These are phyloP conservation scores for Chrysosporium queenslandicum DNA, from an alignment of 2,329 filamentous ascomycete genomes.

Conservation along the genomic window DNA sequence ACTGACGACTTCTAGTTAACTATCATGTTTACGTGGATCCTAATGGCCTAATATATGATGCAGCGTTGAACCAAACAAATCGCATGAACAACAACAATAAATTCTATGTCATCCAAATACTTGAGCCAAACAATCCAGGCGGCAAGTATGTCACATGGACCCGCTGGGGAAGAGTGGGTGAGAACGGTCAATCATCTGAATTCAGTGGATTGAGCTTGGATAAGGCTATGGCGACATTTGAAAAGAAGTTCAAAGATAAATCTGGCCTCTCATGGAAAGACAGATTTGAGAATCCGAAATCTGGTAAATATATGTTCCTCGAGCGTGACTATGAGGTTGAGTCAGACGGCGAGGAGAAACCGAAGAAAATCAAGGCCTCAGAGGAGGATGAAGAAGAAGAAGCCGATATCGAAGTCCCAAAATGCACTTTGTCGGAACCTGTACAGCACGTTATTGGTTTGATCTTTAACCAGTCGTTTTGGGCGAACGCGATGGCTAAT, in stretches of 20 bases:
- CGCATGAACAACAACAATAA: constrained; percentile 67
- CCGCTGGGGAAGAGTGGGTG: constrained; percentile 67
- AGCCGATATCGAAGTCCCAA: constrained; percentile 32
- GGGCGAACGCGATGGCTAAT: constrained; percentile 45
- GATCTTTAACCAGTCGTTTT: constrained; percentile 71
- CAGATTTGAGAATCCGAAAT: constrained; percentile 41
- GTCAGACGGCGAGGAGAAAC: constrained; percentile 39
- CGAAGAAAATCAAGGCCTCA: constrained; percentile 21
- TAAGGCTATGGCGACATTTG: constrained; percentile 38
- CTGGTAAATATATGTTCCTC: constrained; percentile 63
- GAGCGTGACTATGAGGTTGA: constrained; percentile 62
- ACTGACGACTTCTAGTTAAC: constrained; percentile 10
- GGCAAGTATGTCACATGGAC: constrained; percentile 55
- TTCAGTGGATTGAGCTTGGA: constrained; percentile 33
- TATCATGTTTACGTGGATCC: constrained; percentile 55
- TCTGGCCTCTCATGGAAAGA: constrained; percentile 44
- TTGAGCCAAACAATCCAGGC: constrained; percentile 28
- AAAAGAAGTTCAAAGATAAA: constrained; percentile 51
- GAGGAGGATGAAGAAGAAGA: constrained; percentile 27
- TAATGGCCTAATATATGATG: constrained; percentile 62
- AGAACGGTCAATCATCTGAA: constrained; percentile 38
- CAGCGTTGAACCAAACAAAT: constrained; percentile 69
- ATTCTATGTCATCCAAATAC: constrained; percentile 64
- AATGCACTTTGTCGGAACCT: constrained; percentile 50
- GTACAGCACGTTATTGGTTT: constrained; percentile 63